phyloP scores from a whole-genome alignment of 371 early-diverging fungal genomes.

The Apophysomyces sp. region DNA sequence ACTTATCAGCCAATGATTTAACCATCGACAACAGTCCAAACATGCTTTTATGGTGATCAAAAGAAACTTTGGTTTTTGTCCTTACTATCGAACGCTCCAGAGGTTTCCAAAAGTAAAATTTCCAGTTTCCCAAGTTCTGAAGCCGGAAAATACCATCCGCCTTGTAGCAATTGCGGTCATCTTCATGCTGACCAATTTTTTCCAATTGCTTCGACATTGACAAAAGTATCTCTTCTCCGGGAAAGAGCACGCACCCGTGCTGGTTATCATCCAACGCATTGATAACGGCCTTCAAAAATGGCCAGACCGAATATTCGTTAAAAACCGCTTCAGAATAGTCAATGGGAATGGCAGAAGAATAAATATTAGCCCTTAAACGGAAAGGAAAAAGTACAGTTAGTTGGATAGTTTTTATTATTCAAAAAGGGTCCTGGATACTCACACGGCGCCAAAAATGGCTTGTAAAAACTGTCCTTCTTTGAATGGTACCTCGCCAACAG shows the following conservation, averaged over 20 bases:
- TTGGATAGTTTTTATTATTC: not conserved
- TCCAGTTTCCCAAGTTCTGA: not conserved
- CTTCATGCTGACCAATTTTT: not conserved
- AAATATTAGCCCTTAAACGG: not conserved
- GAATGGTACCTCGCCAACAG: too few species aligned
- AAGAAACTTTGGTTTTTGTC: not conserved
- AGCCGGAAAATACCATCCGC: constrained; percentile 6
- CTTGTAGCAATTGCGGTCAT: not conserved
- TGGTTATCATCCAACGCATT: not conserved
- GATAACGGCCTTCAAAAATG: too few species aligned
- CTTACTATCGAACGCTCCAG: not conserved
- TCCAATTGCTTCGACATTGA: not conserved
- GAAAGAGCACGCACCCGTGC: not conserved
- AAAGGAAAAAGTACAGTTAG: not conserved
- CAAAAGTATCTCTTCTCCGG: not conserved
- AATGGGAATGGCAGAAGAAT: not conserved
- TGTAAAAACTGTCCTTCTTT: too few species aligned
- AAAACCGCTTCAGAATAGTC: not conserved
- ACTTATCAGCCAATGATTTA: not conserved
- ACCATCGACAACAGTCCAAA: not conserved
- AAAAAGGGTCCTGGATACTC: too few species aligned
- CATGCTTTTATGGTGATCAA: not conserved
- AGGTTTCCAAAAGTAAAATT: constrained; percentile 1
- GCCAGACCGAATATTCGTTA: not conserved
- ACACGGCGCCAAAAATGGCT: too few species aligned